Evolutionary conservation across 441 rosid genomes (phyloP).

Genomic region (Euphorbia celastroides): DNA sequence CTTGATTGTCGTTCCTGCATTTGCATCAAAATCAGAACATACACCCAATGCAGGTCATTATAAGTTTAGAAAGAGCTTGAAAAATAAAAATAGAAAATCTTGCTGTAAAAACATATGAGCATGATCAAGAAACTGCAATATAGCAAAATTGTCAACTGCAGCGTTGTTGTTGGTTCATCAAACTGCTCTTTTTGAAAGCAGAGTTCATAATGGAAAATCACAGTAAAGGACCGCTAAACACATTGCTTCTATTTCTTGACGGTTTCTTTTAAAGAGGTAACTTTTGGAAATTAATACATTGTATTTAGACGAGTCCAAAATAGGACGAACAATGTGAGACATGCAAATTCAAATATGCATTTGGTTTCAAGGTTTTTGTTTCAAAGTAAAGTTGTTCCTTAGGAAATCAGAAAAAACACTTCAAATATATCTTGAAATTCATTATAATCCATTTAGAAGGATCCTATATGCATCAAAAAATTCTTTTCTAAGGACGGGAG

Average conservation of each 20-base stretch:
- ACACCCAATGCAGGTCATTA: not conserved
- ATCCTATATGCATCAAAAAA: no score
- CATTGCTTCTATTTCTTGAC: not conserved
- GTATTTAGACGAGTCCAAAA: not conserved
- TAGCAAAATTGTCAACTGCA: not conserved
- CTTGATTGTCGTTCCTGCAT: slow-evolving; percentile 30
- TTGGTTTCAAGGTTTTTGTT: not conserved
- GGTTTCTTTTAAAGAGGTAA: not conserved
- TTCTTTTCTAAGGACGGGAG: not conserved
- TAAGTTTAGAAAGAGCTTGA: not conserved
- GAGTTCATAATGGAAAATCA: no score
- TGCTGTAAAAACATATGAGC: not conserved
- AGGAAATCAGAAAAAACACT: not conserved
- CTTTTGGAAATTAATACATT: not conserved
- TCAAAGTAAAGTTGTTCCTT: not conserved
- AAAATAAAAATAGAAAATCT: not conserved
- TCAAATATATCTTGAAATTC: not conserved
- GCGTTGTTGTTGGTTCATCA: not conserved
- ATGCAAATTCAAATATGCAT: no score
- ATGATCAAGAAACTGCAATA: not conserved
- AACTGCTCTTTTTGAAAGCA: not conserved
- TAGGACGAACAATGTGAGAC: not conserved
- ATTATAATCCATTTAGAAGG: not conserved
- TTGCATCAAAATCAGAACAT: slow-evolving; percentile 9
- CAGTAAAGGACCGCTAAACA: not conserved